phyloP scores from a whole-genome alignment of 345 rosid genomes.

The Cardamine chenopodiifolia region DNA sequence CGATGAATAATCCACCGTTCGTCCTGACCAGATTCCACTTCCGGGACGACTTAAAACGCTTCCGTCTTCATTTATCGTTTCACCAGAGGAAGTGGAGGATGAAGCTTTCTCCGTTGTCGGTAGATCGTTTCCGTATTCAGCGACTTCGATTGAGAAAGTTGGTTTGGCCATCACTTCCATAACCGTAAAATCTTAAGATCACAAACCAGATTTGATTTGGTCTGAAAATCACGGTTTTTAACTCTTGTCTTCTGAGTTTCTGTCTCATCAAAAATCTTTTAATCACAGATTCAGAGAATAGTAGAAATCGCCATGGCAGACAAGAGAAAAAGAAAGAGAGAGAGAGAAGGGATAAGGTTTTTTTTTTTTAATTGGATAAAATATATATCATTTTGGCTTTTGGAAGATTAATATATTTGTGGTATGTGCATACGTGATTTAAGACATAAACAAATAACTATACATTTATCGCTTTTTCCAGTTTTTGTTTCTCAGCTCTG shows the following conservation, averaged over 20 bases:
- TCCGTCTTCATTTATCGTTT: constrained; percentile 17
- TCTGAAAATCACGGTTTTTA: constrained; percentile 17
- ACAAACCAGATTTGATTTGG: constrained; percentile 19
- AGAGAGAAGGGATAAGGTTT: constrained; percentile 40
- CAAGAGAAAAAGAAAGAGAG: not conserved
- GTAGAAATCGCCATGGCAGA: constrained; percentile 38
- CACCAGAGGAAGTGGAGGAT: constrained; percentile 17
- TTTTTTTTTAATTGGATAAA: constrained; percentile 21
- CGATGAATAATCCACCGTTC: constrained; percentile 47
- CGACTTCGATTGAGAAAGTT: constrained; percentile 48
- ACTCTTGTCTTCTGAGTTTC: constrained; percentile 18
- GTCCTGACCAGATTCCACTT: constrained; percentile 41
- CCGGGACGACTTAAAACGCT: constrained; percentile 28
- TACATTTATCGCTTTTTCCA: not conserved
- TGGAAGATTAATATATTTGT: not conserved
- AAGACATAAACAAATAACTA: constrained; percentile 20
- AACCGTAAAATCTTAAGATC: constrained; percentile 1
- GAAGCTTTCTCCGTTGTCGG: constrained; percentile 41
- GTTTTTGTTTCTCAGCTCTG: constrained; percentile 15
- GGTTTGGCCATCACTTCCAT: constrained; percentile 68
- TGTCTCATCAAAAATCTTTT: constrained; percentile 44
- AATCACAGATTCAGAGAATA: constrained; percentile 36
- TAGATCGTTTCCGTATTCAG: constrained; percentile 39
- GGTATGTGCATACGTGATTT: constrained; percentile 28
- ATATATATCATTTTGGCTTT: constrained; percentile 8